These are phyloP conservation scores for Suhomyces chickasaworum DNA, from an alignment of 1,139 yeast genomes.

Conservation along the genomic window DNA sequence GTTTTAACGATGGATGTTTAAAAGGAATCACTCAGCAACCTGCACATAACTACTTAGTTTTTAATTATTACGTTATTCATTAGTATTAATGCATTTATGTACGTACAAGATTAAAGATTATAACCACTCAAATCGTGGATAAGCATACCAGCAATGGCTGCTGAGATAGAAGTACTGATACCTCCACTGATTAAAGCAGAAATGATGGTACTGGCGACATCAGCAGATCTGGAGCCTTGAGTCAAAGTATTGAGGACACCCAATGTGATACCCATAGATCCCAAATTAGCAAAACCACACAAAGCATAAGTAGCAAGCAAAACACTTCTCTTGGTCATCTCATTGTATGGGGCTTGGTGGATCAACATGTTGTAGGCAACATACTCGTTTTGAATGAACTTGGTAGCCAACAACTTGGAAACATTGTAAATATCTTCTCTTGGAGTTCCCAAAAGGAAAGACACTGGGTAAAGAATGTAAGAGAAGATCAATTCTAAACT, in stretches of 20 bases:
- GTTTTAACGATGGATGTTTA: too few species aligned
- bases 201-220: conserved; percentile 50
- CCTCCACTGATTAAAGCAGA: conserved; percentile 59
- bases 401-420: conserved; percentile 56
- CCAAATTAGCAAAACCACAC: conserved; percentile 68
- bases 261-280: conserved; percentile 64
- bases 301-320: conserved; percentile 65
- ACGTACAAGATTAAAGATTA: conserved; percentile 8
- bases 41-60: too few species aligned
- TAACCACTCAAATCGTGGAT: conserved; percentile 49
- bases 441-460: conserved; percentile 65
- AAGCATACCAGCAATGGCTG: conserved; percentile 71
- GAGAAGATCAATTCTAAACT: conserved; percentile 60
- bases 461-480: conserved; percentile 61
- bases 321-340: conserved; percentile 54
- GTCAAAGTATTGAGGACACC: conserved; percentile 65
- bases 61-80: too few species aligned
- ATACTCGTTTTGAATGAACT: conserved; percentile 65
- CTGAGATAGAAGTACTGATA: conserved; percentile 58
- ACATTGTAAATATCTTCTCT: conserved; percentile 55
- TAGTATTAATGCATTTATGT: not conserved
- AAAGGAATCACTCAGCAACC: not conserved
- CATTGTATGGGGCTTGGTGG: conserved; percentile 46
- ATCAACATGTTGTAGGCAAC: conserved; percentile 56
- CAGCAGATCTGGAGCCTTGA: conserved; percentile 51